Percentiles rank a stretch among this genome's conserved stretches.
Evolutionary conservation across 768 basidiomycete species (phyloP).

Genomic region (Suillus ampliporus): DNA sequence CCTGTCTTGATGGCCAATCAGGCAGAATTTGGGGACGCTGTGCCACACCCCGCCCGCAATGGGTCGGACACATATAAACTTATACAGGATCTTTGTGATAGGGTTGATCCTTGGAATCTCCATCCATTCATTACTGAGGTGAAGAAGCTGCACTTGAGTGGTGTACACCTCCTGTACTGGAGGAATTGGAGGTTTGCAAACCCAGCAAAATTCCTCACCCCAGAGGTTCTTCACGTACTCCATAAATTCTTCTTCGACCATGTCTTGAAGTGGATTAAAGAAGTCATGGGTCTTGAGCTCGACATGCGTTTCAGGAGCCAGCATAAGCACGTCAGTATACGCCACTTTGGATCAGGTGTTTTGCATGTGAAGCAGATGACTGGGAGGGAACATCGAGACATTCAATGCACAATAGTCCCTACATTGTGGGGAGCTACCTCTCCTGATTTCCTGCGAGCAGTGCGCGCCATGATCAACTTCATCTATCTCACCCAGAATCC

Average conservation of each 20-base stretch:
- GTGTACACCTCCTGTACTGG: too few relatives aligned
- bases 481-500: conserved; percentile 39
- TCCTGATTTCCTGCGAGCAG: conserved; percentile 31
- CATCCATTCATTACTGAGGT: too few relatives aligned
- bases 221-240: conserved; percentile 17
- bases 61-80: too few relatives aligned
- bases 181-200: too few relatives aligned
- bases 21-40: too few relatives aligned
- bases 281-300: too few relatives aligned
- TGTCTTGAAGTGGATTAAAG: too few relatives aligned
- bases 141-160: too few relatives aligned
- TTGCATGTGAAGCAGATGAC: conserved; percentile 47
- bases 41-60: too few relatives aligned
- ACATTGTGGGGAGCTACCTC: conserved; percentile 41
- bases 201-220: conserved; percentile 21
- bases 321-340: conserved; percentile 40
- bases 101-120: too few relatives aligned
- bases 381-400: conserved; percentile 43
- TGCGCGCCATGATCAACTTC: conserved; percentile 44
- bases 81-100: too few relatives aligned
- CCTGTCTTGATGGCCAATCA: conserved; percentile 20
- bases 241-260: too few relatives aligned
- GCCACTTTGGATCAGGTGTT: conserved; percentile 45
- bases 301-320: conserved; percentile 42
- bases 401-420: conserved; percentile 40